phyloP scores from a whole-genome alignment of 116 monocot species.

The Iris pallida region DNA sequence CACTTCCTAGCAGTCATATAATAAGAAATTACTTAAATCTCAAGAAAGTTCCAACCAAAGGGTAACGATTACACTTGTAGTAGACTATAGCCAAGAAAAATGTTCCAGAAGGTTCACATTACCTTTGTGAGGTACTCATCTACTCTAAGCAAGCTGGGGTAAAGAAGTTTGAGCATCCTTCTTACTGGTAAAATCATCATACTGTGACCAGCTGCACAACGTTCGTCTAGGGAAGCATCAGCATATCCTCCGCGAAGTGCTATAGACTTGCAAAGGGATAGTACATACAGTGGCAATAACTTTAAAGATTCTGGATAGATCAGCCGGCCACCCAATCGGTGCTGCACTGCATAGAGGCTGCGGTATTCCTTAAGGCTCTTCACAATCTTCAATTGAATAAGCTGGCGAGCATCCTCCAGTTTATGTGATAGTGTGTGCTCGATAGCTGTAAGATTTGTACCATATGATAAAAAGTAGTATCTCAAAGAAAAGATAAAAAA shows the following conservation, averaged over 20 bases:
- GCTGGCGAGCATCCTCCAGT: conserved; percentile 85
- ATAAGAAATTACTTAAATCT: too few relatives aligned
- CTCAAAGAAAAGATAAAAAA: too few relatives aligned
- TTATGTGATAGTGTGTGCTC: conserved; percentile 80
- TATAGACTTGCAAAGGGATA: conserved; percentile 70
- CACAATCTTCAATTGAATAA: conserved; percentile 68
- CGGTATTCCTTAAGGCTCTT: conserved; percentile 94
- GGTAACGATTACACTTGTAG: not conserved
- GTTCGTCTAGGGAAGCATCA: conserved; percentile 78
- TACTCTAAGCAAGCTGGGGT: conserved; percentile 66
- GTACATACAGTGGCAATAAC: conserved; percentile 66
- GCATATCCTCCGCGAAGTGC: conserved; percentile 93
- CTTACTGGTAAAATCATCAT: conserved; percentile 86
- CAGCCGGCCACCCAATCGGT: conserved; percentile 76
- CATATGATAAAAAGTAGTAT: not conserved
- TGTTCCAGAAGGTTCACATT: not conserved
- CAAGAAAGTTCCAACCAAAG: not conserved
- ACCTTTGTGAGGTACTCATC: conserved; percentile 80
- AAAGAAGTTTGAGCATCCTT: conserved; percentile 62
- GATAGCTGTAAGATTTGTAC: conserved; percentile 51
- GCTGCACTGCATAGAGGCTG: conserved; percentile 83
- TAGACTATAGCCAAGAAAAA: not conserved
- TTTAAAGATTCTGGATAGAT: conserved; percentile 91
- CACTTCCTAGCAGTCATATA: too few relatives aligned
- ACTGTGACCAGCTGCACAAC: conserved; percentile 77